Evolutionary conservation across 2,329 filamentous ascomycete species (phyloP).

Genomic region (Colletotrichum acutatum): DNA sequence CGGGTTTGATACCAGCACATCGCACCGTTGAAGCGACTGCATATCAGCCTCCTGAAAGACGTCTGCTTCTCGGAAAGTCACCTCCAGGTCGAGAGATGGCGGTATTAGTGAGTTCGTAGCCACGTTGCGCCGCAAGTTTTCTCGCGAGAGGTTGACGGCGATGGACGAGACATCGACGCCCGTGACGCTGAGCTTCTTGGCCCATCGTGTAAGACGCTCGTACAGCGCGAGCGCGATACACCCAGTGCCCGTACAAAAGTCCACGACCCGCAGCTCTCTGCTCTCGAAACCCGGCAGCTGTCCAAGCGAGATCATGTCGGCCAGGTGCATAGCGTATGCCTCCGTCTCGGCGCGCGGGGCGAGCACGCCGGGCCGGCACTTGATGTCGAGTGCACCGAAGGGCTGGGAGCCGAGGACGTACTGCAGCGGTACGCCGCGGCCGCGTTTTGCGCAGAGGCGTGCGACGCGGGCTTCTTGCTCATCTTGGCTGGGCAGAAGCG

Average conservation of each 20-base stretch:
- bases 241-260: slow-evolving; percentile 91
- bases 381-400: slow-evolving; percentile 85
- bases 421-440: slow-evolving; percentile 80
- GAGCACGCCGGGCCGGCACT: slow-evolving; percentile 80
- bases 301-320: slow-evolving; percentile 49
- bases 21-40: slow-evolving; percentile 48
- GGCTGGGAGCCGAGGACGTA: slow-evolving; percentile 90
- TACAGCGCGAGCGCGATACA: slow-evolving; percentile 87
- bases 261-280: slow-evolving; percentile 70
- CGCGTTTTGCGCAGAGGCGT: slow-evolving; percentile 59
- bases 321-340: slow-evolving; percentile 70
- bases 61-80: slow-evolving; percentile 60
- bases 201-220: slow-evolving; percentile 62
- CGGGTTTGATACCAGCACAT: slow-evolving; percentile 87
- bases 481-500: background rate
- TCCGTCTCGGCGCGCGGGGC: slow-evolving; percentile 87
- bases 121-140: slow-evolving; percentile 70
- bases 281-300: slow-evolving; percentile 21
- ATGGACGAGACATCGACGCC: slow-evolving; percentile 79
- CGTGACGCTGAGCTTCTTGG: slow-evolving; percentile 59
- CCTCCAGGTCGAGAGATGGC: slow-evolving; percentile 37
- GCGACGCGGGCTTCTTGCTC: slow-evolving; percentile 28
- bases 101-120: slow-evolving; percentile 38
- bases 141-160: slow-evolving; percentile 73
- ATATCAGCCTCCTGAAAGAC: slow-evolving; percentile 59